Base-by-base conservation (phyloP, 2,329 filamentous ascomycete species). In the Fusarium algeriense region DNA sequence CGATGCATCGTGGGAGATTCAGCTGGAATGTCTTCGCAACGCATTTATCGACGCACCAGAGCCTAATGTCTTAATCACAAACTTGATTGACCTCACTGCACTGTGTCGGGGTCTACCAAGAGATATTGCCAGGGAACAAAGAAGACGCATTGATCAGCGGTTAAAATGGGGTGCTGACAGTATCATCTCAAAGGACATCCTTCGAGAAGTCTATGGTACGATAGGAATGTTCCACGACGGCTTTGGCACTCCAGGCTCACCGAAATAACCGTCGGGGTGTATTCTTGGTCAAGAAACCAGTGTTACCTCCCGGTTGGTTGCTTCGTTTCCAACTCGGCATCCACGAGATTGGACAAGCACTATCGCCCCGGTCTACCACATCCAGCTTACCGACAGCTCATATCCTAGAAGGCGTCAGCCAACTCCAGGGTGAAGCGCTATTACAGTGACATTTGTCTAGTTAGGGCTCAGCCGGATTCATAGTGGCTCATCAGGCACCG, bases 1-100 rank as follows among this genome's bases (percentile, higher is more conserved):
- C 26, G 56, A 61, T 38, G 76, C 79, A 4, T 69, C 81, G 3
- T 86, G 85, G 85, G 85, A 86, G 62, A 50, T 79, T 32, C 83
- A 80, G 50, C 64, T 80, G 6, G 72, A 81, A 48, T 80, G 79
- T 40, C 79, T 83, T 45, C 79, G 76, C 30, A 80, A 81, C 44
- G 82, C 80, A 23, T 69, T 81, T 32, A 64, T 81, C 15, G 68
- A 77, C 30, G 73, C 71, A 14, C 61, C 77, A 10, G 63, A 76
- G 49, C 78, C 79, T 15, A 78, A 77, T 30, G 28, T 61, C 4
- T 64, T 82, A 15, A 71, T 78, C 45, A 73, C 76, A 55, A 79
- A 80, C 56, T 79, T 79, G 53, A 73, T 82, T 10, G 49, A 79
- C 32, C 66, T 73, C 49, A 53, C 62, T n/a, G 76, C 76, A 71